Evolutionary conservation across 352 stramenopile genomes (phyloP), one percentile per base, ranked within the genome.

Genomic region (Thraustochytrium sp.): DNA sequence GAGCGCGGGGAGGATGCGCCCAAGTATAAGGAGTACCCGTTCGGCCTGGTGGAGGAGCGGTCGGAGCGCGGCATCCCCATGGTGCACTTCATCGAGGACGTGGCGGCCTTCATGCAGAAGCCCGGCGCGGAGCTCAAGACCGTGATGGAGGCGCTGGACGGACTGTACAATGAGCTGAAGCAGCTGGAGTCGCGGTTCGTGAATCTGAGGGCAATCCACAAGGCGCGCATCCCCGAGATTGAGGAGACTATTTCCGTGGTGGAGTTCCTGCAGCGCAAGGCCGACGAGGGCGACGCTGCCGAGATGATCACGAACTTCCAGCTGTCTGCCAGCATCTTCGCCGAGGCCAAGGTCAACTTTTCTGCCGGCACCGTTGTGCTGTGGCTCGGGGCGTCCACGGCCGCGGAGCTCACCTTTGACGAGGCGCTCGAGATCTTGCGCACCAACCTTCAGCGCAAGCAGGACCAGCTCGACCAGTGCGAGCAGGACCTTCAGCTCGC

Each of bases 351-450:
- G 46, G 89, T 98, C 36, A 93, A 98, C 88, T 91, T 87, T 38
- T 89, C 88, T 0, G 86, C 93, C 49, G 93, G 93, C 40, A 97
- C 93, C 76, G 95, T 98, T 31, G 98, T 96, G 90, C 92, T 98
- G 80, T 98, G 95, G 95, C 89, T 98, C 18, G 95, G 95, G n/a
- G 95, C 95, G 21, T 97, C 98, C 89, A 93, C 98, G 40, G 98
- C 98, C 94, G 90, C 98, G 82, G 95, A 98, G 86, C 98, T 98
- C 87, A 95, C 93, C 59, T 98, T 98, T 85, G 91, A 97, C n/a
- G 95, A 98, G 85, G 95, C 95, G 13, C 89, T 96, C 46, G 90
- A 92, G 54, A 85, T 97, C 90, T 87, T 96, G 89, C 84, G 92
- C 80, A 85, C 88, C 75, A 95, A 94, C 84, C 85, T 95, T 76